Base-by-base conservation (phyloP, 768 basidiomycete species). In the Pleurotus eryngii region DNA sequence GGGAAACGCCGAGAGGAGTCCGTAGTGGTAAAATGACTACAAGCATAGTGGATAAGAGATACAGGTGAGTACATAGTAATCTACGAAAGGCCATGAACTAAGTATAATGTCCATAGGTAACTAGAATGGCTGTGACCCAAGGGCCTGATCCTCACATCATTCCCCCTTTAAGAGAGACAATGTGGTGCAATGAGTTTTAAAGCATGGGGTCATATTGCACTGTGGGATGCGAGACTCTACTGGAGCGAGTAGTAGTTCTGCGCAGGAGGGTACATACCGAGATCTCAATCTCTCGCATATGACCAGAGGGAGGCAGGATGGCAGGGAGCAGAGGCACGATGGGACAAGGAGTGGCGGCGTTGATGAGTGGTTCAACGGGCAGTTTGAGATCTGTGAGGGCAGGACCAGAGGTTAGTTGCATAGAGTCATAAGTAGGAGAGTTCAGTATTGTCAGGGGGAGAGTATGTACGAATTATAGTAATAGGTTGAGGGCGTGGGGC, bases 231-330 rank as follows among this genome's bases (percentile, higher is more conserved):
- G 56, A 61, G 4, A 66, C 55, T 30, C 59, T 30, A 58, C 65
- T 57, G 35, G 53, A 46, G 43, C 38, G 55, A 14, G 62, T 66
- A 27, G 59, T 63, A 4, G 61, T n/a, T 66, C 47, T 60, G 59
- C 9, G 48, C 5, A 1, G 58, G 57, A 5, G n/a, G 64, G 64
- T 35, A 57, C 46, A 22, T 66, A 66, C 59, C 61, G 51, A 61
- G 65, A 59, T 39, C 55, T 43, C 45, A 62, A 55, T 9, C 51
- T 63, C 58, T 66, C 56, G 61, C 49, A 26, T 60, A 60, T 37
- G 47, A 49, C 48, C 9, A 43, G 59, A 27, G 59, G n/a, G 55
- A 60, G 55, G 59, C 59, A 60, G 59, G 59, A 35, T 48, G 37
- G 59, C 20, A 37, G 55, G 22, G 39, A 37, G 40, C 48, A 46